phyloP scores from a whole-genome alignment of 192 early-diverging fungal genomes.

The Geosiphon pyriformis region DNA sequence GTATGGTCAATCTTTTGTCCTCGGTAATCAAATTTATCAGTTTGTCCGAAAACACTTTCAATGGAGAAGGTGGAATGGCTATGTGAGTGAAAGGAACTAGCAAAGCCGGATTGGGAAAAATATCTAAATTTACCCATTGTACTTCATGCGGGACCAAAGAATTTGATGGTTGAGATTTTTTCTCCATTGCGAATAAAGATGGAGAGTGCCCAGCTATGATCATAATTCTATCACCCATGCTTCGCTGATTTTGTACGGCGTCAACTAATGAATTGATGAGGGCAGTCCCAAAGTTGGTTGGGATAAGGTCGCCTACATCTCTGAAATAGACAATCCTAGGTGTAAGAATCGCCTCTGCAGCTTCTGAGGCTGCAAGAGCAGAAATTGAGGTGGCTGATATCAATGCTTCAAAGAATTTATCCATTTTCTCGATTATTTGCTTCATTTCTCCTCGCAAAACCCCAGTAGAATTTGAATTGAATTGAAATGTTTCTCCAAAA shows the following conservation, averaged over 20 bases:
- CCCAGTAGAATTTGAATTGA: slow-evolving; percentile 22
- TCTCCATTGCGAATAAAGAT: slow-evolving; percentile 23
- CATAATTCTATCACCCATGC: slow-evolving; percentile 41
- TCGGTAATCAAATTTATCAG: slow-evolving; percentile 25
- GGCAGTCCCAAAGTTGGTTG: slow-evolving; percentile 30
- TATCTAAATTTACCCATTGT: slow-evolving; percentile 21
- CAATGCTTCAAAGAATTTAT: slow-evolving; percentile 38
- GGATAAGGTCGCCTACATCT: slow-evolving; percentile 43
- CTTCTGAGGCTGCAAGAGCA: background rate
- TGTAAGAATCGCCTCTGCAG: background rate
- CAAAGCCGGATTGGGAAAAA: slow-evolving; percentile 31
- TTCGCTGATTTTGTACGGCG: slow-evolving; percentile 38
- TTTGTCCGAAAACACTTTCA: slow-evolving; percentile 15
- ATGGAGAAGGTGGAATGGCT: slow-evolving; percentile 7
- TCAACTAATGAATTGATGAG: slow-evolving; percentile 38
- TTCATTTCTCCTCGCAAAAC: slow-evolving; percentile 1
- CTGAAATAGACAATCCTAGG: slow-evolving; percentile 46
- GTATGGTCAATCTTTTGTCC: slow-evolving; percentile 37
- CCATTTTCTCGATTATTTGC: slow-evolving; percentile 31
- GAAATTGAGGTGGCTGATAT: slow-evolving; percentile 21
- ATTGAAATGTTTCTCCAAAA: slow-evolving; percentile 19
- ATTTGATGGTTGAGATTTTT: slow-evolving; percentile 2
- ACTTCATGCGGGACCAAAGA: slow-evolving; percentile 4
- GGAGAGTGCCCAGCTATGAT: slow-evolving; percentile 43
- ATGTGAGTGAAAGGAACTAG: slow-evolving; percentile 25